Base-by-base conservation (phyloP, 2,329 filamentous ascomycete species). In the Monosporascus sp. region DNA sequence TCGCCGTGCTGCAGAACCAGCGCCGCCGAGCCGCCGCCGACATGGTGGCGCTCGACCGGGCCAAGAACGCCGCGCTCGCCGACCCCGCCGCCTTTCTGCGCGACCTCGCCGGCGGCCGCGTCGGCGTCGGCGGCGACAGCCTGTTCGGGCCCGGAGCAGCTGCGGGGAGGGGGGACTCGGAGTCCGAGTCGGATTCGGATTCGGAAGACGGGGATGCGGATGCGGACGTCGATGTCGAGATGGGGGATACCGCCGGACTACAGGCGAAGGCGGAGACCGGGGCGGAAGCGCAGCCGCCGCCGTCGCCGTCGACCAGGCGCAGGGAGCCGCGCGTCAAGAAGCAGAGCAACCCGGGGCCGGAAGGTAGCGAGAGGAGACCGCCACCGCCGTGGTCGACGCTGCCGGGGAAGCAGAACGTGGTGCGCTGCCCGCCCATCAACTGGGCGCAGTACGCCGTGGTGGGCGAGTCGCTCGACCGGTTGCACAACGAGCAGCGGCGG, bases 371-470 rank as follows among this genome's bases (percentile, higher is more conserved):
- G 38, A 18, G 38, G 38, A 22, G 14, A 9, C 41, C 41, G 1
- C 41, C n/a, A 50, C 56, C 51, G 28, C 65, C 73, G 2, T 91
- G 91, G 74, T 75, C 81, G 2, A 74, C 73, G 18, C 80, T 97
- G 15, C 92, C 92, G 0, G 80, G 80, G 15, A 84, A 89, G 7
- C 93, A 97, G 69, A 88, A 88, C 61, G 76, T 97, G 1, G 86
- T 95, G 26, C 85, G 92, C 41, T 91, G 87, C 73, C 93, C 93
- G 8, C 88, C 90, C 8, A 86, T 97, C 65, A 96, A 97, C 74
- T 97, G 93, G 93, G 84, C 86, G 14, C 92, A 96, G 67, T 97
- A 97, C 70, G 89, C 90, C 62, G 79, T 97, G n/a, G 85, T 94
- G 3, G 92, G 91, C 48, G 87, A 89, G 55, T 84, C 89, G 1